These are phyloP conservation scores for Fusarium sacchari DNA, from an alignment of 2,329 filamentous ascomycete genomes.

Conservation along the genomic window DNA sequence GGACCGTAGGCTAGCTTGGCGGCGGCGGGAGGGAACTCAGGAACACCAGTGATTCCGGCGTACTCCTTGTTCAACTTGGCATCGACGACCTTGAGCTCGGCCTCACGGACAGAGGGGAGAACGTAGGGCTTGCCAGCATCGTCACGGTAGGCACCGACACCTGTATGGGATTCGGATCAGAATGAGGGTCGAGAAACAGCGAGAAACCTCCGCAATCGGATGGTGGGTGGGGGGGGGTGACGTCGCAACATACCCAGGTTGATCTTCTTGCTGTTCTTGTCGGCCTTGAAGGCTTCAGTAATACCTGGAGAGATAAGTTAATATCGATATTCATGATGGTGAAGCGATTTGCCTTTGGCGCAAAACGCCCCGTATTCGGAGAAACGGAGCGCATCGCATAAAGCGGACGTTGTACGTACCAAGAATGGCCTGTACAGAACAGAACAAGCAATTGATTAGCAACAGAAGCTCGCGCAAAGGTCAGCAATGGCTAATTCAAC, in stretches of 20 bases:
- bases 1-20: constrained; percentile 90
- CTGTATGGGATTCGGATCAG: constrained; percentile 53
- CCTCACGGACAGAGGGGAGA: constrained; percentile 88
- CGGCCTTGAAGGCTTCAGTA: constrained; percentile 99
- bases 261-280: constrained; percentile 94
- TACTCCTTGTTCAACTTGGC: constrained; percentile 94
- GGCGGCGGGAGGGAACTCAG: constrained; percentile 91
- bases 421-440: constrained; percentile 72
- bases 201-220: constrained; percentile 20
- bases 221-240: constrained; percentile 11
- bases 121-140: constrained; percentile 98
- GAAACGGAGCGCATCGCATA: constrained; percentile 35
- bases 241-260: constrained; percentile 77
- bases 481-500: constrained; percentile 30
- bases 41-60: constrained; percentile 95
- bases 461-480: constrained; percentile 27
- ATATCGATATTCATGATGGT: constrained; percentile 17
- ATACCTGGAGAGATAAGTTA: constrained; percentile 67
- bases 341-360: constrained; percentile 22
- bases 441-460: constrained; percentile 38
- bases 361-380: constrained; percentile 4
- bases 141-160: constrained; percentile 98
- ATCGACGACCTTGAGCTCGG: constrained; percentile 86
- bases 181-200: constrained; percentile 22
- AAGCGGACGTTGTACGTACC: constrained; percentile 58